Conservation (phyloP, 352 stramenopile genomes). For the Phytophthora uliginosa region DNA sequence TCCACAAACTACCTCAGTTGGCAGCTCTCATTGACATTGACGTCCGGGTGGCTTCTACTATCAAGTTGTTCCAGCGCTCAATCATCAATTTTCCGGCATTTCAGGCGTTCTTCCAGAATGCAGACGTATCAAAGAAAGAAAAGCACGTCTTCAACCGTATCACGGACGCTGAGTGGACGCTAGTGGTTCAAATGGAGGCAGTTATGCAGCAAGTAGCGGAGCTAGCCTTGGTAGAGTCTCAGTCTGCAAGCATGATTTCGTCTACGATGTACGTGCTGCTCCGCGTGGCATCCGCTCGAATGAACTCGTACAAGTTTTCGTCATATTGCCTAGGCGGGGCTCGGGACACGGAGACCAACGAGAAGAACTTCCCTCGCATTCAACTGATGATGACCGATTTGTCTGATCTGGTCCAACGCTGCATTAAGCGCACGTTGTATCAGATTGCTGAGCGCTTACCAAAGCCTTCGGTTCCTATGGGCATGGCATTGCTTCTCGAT, state of each 20-base stretch:
- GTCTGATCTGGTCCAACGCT: neutral
- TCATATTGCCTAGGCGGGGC: neutral
- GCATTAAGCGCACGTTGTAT: neutral
- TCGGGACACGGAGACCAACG: neutral
- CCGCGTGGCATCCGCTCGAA: neutral
- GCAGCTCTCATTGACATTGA: neutral
- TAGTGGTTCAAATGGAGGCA: neutral
- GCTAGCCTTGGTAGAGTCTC: slow-evolving; percentile 11
- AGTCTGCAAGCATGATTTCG: slow-evolving; percentile 7
- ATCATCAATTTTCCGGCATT: neutral
- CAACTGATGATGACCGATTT: neutral
- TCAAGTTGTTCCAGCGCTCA: neutral
- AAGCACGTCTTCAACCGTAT: neutral
- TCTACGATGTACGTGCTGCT: slow-evolving; percentile 13
- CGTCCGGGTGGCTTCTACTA: neutral
- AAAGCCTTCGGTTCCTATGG: neutral
- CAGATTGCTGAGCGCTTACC: neutral
- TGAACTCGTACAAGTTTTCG: slow-evolving; percentile 4
- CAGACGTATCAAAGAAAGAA: neutral
- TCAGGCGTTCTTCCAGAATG: neutral
- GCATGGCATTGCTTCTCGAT: slow-evolving; percentile 5
- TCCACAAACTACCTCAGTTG: neutral
- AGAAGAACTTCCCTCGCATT: neutral
- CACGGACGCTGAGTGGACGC: neutral
- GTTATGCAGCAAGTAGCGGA: neutral